Percentiles rank a stretch among this genome's conserved stretches.
phyloP scores from a whole-genome alignment of 2,329 filamentous ascomycete species.

The Pyrenophora teres region DNA sequence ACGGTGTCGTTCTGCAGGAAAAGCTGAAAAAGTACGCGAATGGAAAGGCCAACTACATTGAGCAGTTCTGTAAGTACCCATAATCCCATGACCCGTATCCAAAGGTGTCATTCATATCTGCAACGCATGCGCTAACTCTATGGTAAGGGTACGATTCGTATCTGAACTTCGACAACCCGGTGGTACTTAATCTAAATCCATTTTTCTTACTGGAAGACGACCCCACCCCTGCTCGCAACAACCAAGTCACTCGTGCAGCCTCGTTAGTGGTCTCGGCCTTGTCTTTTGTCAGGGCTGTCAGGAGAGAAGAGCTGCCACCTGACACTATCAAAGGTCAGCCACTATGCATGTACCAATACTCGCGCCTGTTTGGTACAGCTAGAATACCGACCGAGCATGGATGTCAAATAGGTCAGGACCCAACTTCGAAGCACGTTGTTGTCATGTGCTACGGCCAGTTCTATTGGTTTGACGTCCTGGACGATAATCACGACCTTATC shows the following conservation, averaged over 20 bases:
- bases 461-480: slow-evolving; percentile 98
- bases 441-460: slow-evolving; percentile 94
- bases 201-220: slow-evolving; percentile 98
- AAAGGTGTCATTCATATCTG: slow-evolving; percentile 7
- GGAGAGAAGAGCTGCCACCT: slow-evolving; percentile 88
- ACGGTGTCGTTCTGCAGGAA: slow-evolving; percentile 85
- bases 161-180: slow-evolving; percentile 95
- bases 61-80: slow-evolving; percentile 87
- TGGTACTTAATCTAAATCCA: slow-evolving; percentile 95
- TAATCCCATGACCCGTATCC: slow-evolving; percentile 10
- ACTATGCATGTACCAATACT: slow-evolving; percentile 98
- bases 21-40: slow-evolving; percentile 88
- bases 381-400: slow-evolving; percentile 92
- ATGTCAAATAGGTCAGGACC: slow-evolving; percentile 94
- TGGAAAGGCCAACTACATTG: slow-evolving; percentile 93
- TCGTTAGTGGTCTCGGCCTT: slow-evolving; percentile 89
- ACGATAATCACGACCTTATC: slow-evolving; percentile 91
- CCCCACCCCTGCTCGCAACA: slow-evolving; percentile 92
- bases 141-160: slow-evolving; percentile 93
- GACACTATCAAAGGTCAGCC: slow-evolving; percentile 83
- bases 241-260: slow-evolving; percentile 92
- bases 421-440: slow-evolving; percentile 88
- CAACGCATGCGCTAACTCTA: slow-evolving; percentile 26
- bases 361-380: slow-evolving; percentile 90
- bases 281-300: slow-evolving; percentile 89